Conservation (phyloP, 2,329 filamentous ascomycete genomes). For the Sphaerulina populicola region DNA sequence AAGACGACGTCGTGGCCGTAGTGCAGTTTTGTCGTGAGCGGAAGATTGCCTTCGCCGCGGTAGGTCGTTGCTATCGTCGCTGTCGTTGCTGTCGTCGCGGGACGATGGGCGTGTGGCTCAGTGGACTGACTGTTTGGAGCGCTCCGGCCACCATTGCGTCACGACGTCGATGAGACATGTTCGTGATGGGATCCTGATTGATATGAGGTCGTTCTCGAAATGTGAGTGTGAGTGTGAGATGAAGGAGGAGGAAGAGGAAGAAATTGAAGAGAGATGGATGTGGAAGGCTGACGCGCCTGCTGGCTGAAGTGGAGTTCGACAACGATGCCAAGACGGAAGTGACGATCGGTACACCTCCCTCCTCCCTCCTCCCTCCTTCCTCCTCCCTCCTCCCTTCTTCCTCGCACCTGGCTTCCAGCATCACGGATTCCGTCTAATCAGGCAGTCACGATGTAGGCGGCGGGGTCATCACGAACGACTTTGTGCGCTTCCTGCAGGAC, state of each 20-base stretch:
- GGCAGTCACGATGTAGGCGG: background rate
- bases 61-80: background rate
- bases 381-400: no score
- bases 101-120: no score
- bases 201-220: conserved; percentile 1
- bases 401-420: no score
- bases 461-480: conserved; percentile 3
- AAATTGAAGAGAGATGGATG: background rate
- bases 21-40: conserved; percentile 1
- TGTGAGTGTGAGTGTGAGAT: background rate
- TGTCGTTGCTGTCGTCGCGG: no score
- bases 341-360: background rate
- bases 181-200: conserved; percentile 3
- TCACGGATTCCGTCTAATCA: no score
- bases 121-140: background rate
- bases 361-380: no score
- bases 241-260: background rate
- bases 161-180: conserved; percentile 5
- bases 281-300: background rate
- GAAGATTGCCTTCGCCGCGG: background rate
- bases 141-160: conserved; percentile 5
- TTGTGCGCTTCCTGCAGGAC: conserved; percentile 3
- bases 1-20: conserved; percentile 3
- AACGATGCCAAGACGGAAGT: background rate
- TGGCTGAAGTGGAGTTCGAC: background rate